A percentile compares a stretch with the other conserved stretches of the same genome.
Conservation (phyloP, 768 basidiomycete species). For the Amanita pallidorosea region DNA sequence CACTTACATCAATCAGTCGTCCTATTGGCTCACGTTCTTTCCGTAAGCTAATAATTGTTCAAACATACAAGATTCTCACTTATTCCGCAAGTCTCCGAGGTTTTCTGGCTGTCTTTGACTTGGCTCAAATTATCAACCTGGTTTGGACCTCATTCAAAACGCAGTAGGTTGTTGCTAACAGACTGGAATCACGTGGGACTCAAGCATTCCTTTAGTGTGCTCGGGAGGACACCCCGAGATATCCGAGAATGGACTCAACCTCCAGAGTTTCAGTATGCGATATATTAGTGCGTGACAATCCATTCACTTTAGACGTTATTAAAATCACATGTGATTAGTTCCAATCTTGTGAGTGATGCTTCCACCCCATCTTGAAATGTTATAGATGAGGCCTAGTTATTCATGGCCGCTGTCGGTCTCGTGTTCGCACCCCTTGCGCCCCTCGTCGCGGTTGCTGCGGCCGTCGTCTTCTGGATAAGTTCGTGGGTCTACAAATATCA, state of each 20-base stretch:
- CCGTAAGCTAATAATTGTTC: conserved; percentile 43
- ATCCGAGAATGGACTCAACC: conserved; percentile 87
- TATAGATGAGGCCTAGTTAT: conserved; percentile 34
- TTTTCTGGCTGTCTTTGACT: conserved; percentile 88
- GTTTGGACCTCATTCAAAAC: conserved; percentile 80
- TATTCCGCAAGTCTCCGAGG: conserved; percentile 51
- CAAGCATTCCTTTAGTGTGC: conserved; percentile 33
- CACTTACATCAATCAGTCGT: conserved; percentile 86
- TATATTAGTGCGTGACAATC: conserved; percentile 57
- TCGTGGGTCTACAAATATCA: conserved; percentile 94
- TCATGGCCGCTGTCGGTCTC: conserved; percentile 88
- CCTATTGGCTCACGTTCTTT: conserved; percentile 91
- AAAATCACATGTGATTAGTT: conserved; percentile 19
- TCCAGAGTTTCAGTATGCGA: conserved; percentile 78
- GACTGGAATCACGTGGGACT: not conserved
- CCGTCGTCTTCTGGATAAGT: conserved; percentile 79
- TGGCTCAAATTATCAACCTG: conserved; percentile 91
- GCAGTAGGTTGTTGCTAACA: conserved; percentile 31
- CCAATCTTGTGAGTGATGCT: conserved; percentile 40
- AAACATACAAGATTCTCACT: not conserved
- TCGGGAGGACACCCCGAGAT: conserved; percentile 85
- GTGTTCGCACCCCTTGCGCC: conserved; percentile 95
- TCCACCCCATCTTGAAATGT: not conserved
- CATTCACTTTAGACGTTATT: not conserved
- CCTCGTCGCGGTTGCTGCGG: conserved; percentile 73